These are phyloP conservation scores for Tulasnella sp. DNA, from an alignment of 768 basidiomycete genomes.

Conservation along the genomic window DNA sequence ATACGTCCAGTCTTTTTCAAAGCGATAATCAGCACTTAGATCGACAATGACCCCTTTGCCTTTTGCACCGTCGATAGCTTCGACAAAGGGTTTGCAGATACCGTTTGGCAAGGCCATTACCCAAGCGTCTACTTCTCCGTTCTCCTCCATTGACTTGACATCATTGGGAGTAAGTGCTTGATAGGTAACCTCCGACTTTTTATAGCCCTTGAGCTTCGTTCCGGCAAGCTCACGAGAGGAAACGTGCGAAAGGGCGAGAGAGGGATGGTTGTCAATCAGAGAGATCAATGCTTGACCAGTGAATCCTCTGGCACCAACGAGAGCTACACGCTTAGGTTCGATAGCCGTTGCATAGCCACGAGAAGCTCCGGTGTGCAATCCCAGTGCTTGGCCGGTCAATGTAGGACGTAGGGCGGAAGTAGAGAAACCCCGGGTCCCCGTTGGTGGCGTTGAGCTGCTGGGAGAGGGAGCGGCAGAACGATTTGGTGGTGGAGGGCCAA, in stretches of 20 bases:
- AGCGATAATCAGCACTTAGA: slow-evolving; percentile 87
- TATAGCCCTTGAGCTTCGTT: slow-evolving; percentile 62
- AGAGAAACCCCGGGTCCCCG: slow-evolving; percentile 44
- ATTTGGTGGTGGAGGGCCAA: slow-evolving; percentile 56
- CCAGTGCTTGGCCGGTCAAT: slow-evolving; percentile 17
- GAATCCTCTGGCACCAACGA: slow-evolving; percentile 92
- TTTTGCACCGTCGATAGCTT: slow-evolving; percentile 74
- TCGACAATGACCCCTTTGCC: slow-evolving; percentile 71
- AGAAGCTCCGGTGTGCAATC: slow-evolving; percentile 31
- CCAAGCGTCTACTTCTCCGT: slow-evolving; percentile 92
- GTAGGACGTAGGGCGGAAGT: slow-evolving; percentile 37
- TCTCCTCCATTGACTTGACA: slow-evolving; percentile 78
- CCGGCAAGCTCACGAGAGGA: slow-evolving; percentile 93
- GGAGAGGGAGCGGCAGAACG: slow-evolving; percentile 24
- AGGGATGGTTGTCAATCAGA: slow-evolving; percentile 77
- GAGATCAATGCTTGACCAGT: slow-evolving; percentile 87
- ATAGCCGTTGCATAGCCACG: slow-evolving; percentile 74
- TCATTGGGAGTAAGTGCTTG: slow-evolving; percentile 66
- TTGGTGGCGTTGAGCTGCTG: slow-evolving; percentile 12
- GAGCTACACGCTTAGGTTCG: slow-evolving; percentile 71
- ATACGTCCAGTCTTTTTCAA: slow-evolving; percentile 92
- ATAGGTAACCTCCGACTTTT: slow-evolving; percentile 60
- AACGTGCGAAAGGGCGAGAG: slow-evolving; percentile 83
- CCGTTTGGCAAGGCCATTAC: slow-evolving; percentile 99
- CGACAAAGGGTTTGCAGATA: slow-evolving; percentile 89